Conservation (phyloP, 2,329 filamentous ascomycete genomes). For the Aspergillus pseudotamarii region DNA sequence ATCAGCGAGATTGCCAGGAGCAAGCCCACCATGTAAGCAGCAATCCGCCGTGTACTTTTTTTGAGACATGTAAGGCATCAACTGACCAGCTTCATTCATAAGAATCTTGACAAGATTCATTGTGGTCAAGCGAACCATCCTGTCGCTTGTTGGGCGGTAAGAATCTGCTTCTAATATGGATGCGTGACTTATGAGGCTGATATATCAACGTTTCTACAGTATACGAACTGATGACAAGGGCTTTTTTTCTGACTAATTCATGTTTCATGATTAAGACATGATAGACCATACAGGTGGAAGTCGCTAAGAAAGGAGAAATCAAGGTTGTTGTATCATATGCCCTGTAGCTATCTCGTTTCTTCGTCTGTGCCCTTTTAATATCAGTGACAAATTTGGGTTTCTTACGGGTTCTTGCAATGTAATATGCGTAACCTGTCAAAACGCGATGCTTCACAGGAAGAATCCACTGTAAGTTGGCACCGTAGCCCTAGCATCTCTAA, state of each 20-base stretch:
- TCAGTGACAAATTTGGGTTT: not conserved
- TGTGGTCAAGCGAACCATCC: not conserved
- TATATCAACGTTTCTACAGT: not conserved
- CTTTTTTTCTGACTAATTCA: not conserved
- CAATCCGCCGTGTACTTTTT: fast-evolving
- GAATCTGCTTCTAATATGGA: not conserved
- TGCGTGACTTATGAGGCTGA: not conserved
- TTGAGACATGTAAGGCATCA: not conserved
- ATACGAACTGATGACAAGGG: not conserved
- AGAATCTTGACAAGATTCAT: not conserved
- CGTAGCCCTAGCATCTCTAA: no score
- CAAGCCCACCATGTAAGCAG: not conserved
- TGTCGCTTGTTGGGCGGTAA: not conserved
- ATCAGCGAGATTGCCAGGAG: not conserved
- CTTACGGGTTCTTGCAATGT: not conserved
- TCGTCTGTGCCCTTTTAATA: not conserved
- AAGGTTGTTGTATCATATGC: not conserved
- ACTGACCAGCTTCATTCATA: not conserved
- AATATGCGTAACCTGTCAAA: not conserved
- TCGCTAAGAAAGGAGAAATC: not conserved
- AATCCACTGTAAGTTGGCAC: no score
- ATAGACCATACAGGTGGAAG: not conserved
- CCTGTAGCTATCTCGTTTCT: not conserved
- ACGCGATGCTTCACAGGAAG: not conserved
- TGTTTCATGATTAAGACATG: not conserved